phyloP scores from a whole-genome alignment of 805 yeast species.

The Scheffersomyces spartinae region DNA sequence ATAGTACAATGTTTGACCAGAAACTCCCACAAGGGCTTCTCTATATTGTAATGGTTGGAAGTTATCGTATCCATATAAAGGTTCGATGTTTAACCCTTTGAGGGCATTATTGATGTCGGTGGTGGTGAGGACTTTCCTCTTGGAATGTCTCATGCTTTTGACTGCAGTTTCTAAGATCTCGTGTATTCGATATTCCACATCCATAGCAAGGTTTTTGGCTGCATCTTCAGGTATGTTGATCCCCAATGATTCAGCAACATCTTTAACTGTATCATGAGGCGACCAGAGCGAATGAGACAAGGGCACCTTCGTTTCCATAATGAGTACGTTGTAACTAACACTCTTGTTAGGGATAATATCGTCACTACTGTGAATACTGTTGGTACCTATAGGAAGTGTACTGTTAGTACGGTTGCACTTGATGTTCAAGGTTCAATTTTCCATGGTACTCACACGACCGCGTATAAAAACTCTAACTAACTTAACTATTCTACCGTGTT shows the following conservation, averaged over 20 bases:
- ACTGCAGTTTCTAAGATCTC: slow-evolving; percentile 93
- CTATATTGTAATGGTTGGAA: slow-evolving; percentile 63
- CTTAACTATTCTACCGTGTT: no score
- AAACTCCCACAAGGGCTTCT: slow-evolving; percentile 73
- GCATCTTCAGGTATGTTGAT: slow-evolving; percentile 82
- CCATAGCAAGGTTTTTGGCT: slow-evolving; percentile 93
- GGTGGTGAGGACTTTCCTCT: slow-evolving; percentile 70
- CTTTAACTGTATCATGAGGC: slow-evolving; percentile 92
- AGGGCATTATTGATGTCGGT: slow-evolving; percentile 75
- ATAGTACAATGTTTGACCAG: slow-evolving; percentile 89
- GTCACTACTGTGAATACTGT: no score
- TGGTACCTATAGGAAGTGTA: no score
- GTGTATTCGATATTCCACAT: slow-evolving; percentile 93
- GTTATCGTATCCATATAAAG: slow-evolving; percentile 78
- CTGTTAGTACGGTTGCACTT: no score
- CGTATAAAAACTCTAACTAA: no score
- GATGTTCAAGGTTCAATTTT: no score
- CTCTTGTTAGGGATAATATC: no score
- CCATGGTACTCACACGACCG: no score
- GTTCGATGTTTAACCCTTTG: slow-evolving; percentile 82
- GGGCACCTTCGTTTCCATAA: slow-evolving; percentile 46
- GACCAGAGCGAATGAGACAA: slow-evolving; percentile 92
- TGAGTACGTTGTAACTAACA: no score
- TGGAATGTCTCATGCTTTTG: slow-evolving; percentile 91
- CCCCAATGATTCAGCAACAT: slow-evolving; percentile 89